Conservation (phyloP, 345 rosid species). For the Brassica carinata region DNA sequence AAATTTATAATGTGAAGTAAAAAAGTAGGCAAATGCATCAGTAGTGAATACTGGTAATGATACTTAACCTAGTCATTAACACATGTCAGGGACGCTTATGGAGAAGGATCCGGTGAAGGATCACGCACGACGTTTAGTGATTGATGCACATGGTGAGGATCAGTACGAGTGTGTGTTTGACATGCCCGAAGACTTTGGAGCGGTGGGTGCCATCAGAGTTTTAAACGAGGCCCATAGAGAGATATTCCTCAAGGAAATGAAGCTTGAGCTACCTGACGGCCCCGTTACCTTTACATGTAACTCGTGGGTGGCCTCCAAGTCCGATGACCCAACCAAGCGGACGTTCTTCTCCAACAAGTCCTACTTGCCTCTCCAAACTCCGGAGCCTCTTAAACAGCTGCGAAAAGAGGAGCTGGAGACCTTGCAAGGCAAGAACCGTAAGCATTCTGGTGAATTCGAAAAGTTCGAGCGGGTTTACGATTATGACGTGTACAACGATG, state of each 20-base stretch:
- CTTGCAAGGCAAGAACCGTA: constrained; percentile 58
- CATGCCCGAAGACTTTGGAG: constrained; percentile 58
- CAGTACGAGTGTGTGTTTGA: constrained; percentile 56
- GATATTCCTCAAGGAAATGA: constrained; percentile 53
- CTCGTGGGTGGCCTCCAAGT: constrained; percentile 72
- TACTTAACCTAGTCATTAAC: neutral
- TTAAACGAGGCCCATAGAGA: constrained; percentile 76
- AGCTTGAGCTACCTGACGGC: constrained; percentile 52
- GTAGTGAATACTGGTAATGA: neutral
- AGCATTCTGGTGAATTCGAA: neutral
- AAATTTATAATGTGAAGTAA: neutral
- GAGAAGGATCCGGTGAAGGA: constrained; percentile 56
- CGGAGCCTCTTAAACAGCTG: constrained; percentile 53
- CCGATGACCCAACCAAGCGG: constrained; percentile 49
- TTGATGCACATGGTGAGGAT: constrained; percentile 31
- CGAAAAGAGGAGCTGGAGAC: constrained; percentile 61
- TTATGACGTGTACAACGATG: constrained; percentile 42
- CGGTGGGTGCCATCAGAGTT: constrained; percentile 60
- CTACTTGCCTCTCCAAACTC: constrained; percentile 66
- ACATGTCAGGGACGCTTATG: constrained; percentile 43
- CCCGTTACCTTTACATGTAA: constrained; percentile 46
- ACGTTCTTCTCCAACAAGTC: constrained; percentile 68
- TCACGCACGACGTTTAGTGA: constrained; percentile 46
- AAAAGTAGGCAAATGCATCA: neutral
- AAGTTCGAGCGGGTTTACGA: constrained; percentile 46